Evolutionary conservation across 2,329 filamentous ascomycete species (phyloP).

Genomic region (Fusarium tuaranense): DNA sequence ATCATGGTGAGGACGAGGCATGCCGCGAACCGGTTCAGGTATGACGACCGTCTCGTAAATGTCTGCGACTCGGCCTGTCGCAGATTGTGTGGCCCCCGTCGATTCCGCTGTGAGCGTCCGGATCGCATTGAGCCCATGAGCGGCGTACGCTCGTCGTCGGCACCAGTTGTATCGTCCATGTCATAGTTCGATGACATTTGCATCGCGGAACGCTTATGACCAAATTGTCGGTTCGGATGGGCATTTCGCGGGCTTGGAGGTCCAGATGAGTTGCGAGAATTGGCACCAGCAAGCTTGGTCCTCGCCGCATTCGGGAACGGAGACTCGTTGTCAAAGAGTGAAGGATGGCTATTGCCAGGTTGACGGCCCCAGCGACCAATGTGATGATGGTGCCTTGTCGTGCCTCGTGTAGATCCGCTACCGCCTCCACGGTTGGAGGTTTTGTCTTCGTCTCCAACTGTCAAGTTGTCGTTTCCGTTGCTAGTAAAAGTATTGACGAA

Average conservation of each 20-base stretch:
- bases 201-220: slow-evolving; percentile 63
- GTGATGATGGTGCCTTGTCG: slow-evolving; percentile 80
- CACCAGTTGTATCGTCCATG: slow-evolving; percentile 81
- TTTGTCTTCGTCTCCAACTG: slow-evolving; percentile 73
- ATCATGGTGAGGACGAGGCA: slow-evolving; percentile 88
- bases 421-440: slow-evolving; percentile 69
- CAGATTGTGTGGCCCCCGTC: slow-evolving; percentile 66
- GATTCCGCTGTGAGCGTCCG: slow-evolving; percentile 66
- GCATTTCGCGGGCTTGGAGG: slow-evolving; percentile 76
- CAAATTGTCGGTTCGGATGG: slow-evolving; percentile 51
- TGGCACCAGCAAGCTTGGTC: slow-evolving; percentile 70
- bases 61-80: slow-evolving; percentile 81
- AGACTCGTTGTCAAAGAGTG: slow-evolving; percentile 81
- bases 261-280: slow-evolving; percentile 71
- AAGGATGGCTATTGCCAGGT: slow-evolving; percentile 74
- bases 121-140: slow-evolving; percentile 74
- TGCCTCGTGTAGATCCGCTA: slow-evolving; percentile 72
- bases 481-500: slow-evolving; percentile 85
- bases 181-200: slow-evolving; percentile 78
- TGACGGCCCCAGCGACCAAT: slow-evolving; percentile 80
- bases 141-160: slow-evolving; percentile 90
- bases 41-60: slow-evolving; percentile 71
- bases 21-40: slow-evolving; percentile 81
- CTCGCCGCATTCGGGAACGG: slow-evolving; percentile 78
- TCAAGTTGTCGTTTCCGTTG: slow-evolving; percentile 63